Base-by-base conservation (phyloP, 495 filamentous ascomycete species). In the Tuber aestivum region DNA sequence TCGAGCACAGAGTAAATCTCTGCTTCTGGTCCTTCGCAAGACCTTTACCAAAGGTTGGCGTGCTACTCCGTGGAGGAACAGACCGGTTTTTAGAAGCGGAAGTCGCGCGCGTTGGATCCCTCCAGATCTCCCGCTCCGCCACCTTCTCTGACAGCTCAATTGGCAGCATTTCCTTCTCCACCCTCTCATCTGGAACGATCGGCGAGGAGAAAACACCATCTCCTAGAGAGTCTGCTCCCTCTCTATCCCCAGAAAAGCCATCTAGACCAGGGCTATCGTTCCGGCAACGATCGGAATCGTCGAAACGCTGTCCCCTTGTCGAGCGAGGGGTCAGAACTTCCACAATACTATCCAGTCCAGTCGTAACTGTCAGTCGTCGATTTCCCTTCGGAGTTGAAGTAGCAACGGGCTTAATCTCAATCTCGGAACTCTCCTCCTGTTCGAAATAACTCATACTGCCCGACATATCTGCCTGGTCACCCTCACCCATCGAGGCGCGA, bases 331-430 rank as follows among this genome's bases (percentile, higher is more conserved):
- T 79, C 32, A 79, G 70, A 40, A 79, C 78, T 35, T 79, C 78
- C 27, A 77, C 78, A 42, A 79, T 79, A 68, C 78, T 79, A 38
- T 79, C 78, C 41, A 79, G 77, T 35, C 72, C 78, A 32, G 72
- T 71, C n/a, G 78, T 27, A 20, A 70, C 70, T 10, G 72, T 77
- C 14, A 71, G 61, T n/a, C 76, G 74, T 65, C 76, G 77, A 12
- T 50, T 44, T 23, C 70, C 70, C 40, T 81, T 77, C 35, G 74
- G 77, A 27, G 77, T 80, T 61, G 77, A 80, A 3, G 74, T 75
- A 38, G 73, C 72, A 75, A 72, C 18, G 23, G 79, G 75, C 41
- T 42, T 50, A 38, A 72, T 76, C 48, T 81, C 80, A n/a, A 78
- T 74, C 41, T 81, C 80, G 12, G 73, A 77, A 41, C 27, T 72